Evolutionary conservation across 2,329 filamentous ascomycete species (phyloP).

Genomic region (Fusarium sp.): DNA sequence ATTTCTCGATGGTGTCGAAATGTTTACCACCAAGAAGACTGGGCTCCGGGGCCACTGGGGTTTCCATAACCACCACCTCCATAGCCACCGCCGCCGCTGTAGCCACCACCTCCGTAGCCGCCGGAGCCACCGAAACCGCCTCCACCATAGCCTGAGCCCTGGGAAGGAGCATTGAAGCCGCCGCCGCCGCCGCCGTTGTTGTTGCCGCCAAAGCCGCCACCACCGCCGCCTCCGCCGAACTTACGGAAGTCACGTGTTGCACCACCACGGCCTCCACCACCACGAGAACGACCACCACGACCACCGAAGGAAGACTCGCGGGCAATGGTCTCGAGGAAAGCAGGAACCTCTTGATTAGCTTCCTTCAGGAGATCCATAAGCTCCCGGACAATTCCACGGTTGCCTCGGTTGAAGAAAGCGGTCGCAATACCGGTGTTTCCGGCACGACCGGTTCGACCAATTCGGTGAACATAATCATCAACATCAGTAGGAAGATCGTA

Average conservation of each 20-base stretch:
- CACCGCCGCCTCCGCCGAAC: constrained; percentile 58
- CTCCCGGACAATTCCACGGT: constrained; percentile 96
- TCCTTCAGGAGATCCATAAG: constrained; percentile 98
- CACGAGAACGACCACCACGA: constrained; percentile 60
- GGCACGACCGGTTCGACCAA: constrained; percentile 99
- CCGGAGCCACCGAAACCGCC: constrained; percentile 65
- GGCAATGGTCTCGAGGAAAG: constrained; percentile 96
- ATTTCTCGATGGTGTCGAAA: constrained; percentile 9
- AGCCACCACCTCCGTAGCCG: constrained; percentile 64
- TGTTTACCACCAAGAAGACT: constrained; percentile 74
- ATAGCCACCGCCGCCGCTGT: constrained; percentile 53
- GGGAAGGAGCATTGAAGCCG: constrained; percentile 44
- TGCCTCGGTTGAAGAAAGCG: constrained; percentile 99
- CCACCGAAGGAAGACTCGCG: constrained; percentile 87
- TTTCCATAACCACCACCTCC: constrained; percentile 64
- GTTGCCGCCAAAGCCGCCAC: constrained; percentile 48
- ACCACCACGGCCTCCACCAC: constrained; percentile 71
- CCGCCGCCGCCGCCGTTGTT: constrained; percentile 55
- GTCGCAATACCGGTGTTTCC: constrained; percentile 98
- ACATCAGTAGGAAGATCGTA: constrained; percentile 99
- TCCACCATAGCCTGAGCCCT: constrained; percentile 52
- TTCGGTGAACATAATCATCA: constrained; percentile 98
- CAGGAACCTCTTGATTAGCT: constrained; percentile 94
- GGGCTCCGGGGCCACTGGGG: constrained; percentile 73
- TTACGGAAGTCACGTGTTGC: constrained; percentile 92